phyloP scores from a whole-genome alignment of 2,329 filamentous ascomycete genomes.

The Aspergillus ochraceus region DNA sequence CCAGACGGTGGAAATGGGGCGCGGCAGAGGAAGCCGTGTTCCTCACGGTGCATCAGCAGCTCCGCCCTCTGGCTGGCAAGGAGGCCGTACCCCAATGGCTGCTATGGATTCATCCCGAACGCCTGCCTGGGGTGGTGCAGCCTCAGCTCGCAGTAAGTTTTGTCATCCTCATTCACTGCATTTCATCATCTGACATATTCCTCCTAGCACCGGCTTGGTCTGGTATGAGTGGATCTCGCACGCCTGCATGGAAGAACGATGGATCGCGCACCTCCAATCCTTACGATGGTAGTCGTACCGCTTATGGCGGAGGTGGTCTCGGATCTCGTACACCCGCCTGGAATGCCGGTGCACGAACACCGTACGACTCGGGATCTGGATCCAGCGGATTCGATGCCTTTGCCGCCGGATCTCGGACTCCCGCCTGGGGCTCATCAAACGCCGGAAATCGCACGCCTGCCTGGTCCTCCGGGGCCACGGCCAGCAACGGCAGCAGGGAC shows the following conservation, averaged over 20 bases:
- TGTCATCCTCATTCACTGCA: not conserved
- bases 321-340: conserved; percentile 67
- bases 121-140: conserved; percentile 69
- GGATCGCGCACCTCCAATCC: conserved; percentile 56
- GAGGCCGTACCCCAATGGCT: conserved; percentile 68
- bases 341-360: conserved; percentile 77
- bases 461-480: conserved; percentile 36
- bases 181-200: conserved; percentile 17
- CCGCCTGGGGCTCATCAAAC: conserved; percentile 63
- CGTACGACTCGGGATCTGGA: conserved; percentile 62
- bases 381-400: conserved; percentile 68
- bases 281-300: conserved; percentile 70
- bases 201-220: conserved; percentile 45
- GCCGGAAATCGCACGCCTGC: conserved; percentile 47
- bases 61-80: conserved; percentile 58
- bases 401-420: conserved; percentile 72
- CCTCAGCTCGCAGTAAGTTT: conserved; percentile 61
- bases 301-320: conserved; percentile 66
- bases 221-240: conserved; percentile 47
- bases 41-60: conserved; percentile 49
- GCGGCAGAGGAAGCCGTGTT: conserved; percentile 46
- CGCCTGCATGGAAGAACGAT: conserved; percentile 58
- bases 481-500: conserved; percentile 30
- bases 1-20: conserved; percentile 70
- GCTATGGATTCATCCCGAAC: conserved; percentile 64